phyloP scores from a whole-genome alignment of 139 green algal genomes.

The Closterium sp. region DNA sequence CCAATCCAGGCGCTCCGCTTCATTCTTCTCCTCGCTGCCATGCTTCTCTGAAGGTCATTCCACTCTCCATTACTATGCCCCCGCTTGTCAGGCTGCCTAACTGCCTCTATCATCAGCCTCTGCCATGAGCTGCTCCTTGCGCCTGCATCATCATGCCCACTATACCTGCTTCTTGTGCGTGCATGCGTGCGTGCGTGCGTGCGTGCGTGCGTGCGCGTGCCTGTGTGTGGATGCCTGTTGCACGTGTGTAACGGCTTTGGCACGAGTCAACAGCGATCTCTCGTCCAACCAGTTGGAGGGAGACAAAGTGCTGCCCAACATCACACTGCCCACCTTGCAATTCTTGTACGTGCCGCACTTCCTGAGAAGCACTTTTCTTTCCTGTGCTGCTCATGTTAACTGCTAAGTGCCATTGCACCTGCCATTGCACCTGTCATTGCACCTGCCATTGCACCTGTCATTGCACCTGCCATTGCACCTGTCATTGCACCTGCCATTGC shows the following conservation, averaged over 20 bases:
- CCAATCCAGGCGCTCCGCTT: not conserved
- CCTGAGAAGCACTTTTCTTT: not conserved
- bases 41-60: too few species aligned
- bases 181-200: too few species aligned
- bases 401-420: not conserved
- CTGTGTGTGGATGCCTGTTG: not conserved
- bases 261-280: not conserved
- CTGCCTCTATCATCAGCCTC: too few species aligned
- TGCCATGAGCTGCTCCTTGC: not conserved
- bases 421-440: not conserved
- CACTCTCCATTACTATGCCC: too few species aligned
- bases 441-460: not conserved
- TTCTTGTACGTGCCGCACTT: not conserved
- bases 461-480: too few species aligned
- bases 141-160: not conserved
- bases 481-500: too few species aligned
- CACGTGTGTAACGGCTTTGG: too few species aligned
- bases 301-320: not conserved
- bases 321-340: not conserved
- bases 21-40: not conserved
- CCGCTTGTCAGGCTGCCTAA: too few species aligned
- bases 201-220: too few species aligned
- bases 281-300: not conserved
- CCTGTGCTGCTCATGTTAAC: not conserved
- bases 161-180: not conserved